phyloP scores from a whole-genome alignment of 768 basidiomycete species.

The Pleurotus cornucopiae region DNA sequence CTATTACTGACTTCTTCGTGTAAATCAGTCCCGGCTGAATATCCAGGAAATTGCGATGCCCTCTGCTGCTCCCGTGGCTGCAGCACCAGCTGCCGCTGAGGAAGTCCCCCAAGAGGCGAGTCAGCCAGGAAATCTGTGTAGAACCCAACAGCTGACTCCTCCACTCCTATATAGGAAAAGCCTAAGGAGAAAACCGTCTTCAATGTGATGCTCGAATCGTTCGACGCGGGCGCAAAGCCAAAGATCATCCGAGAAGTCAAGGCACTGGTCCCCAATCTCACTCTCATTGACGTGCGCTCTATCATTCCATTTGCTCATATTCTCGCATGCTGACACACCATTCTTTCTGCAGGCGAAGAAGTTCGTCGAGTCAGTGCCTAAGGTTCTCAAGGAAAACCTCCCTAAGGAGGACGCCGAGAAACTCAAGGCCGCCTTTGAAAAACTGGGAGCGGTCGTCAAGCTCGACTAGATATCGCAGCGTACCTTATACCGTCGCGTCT shows the following conservation, averaged over 20 bases:
- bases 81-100: slow-evolving; percentile 47
- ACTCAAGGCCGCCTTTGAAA: slow-evolving; percentile 86
- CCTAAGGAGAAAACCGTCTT: slow-evolving; percentile 99
- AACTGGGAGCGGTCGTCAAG: slow-evolving; percentile 80
- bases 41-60: slow-evolving; percentile 98
- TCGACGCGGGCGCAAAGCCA: slow-evolving; percentile 87
- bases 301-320: slow-evolving; percentile 3
- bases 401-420: slow-evolving; percentile 98
- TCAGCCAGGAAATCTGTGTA: slow-evolving; percentile 6
- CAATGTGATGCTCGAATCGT: slow-evolving; percentile 91
- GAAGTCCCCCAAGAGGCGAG: slow-evolving; percentile 69
- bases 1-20: neutral
- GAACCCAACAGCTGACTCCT: neutral
- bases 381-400: slow-evolving; percentile 90
- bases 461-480: slow-evolving; percentile 53
- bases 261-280: slow-evolving; percentile 91
- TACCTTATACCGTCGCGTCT: neutral
- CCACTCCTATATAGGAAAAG: slow-evolving; percentile 62
- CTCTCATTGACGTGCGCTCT: slow-evolving; percentile 86
- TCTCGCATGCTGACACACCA: neutral
- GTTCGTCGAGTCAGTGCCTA: slow-evolving; percentile 93
- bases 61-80: slow-evolving; percentile 58
- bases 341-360: slow-evolving; percentile 80
- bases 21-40: slow-evolving; percentile 75
- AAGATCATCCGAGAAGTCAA: slow-evolving; percentile 99